Evolutionary conservation across 2,329 filamentous ascomycete species (phyloP).

Genomic region (Cyclaneusma minus): DNA sequence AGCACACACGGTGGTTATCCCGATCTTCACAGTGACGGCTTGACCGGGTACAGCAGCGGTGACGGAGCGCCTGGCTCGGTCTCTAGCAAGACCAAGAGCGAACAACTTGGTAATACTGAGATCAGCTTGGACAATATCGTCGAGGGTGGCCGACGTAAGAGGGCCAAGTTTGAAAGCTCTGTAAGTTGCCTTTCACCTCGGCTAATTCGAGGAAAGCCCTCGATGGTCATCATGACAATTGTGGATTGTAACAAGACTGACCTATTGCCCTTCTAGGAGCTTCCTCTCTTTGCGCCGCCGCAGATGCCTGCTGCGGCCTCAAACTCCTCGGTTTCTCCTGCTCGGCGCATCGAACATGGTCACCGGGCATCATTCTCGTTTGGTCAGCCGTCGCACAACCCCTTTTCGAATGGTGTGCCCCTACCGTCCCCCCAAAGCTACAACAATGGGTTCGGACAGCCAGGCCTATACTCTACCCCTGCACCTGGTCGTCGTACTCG

Average conservation of each 20-base stretch:
- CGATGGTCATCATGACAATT: slow-evolving; percentile 1
- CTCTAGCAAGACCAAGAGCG: slow-evolving; percentile 61
- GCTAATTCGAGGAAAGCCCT: too few relatives aligned
- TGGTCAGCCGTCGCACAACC: slow-evolving; percentile 59
- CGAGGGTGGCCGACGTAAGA: slow-evolving; percentile 87
- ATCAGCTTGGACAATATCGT: slow-evolving; percentile 98
- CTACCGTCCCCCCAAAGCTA: slow-evolving; percentile 78
- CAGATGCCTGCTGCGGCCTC: slow-evolving; percentile 90
- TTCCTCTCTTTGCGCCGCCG: slow-evolving; percentile 85
- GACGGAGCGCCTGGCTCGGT: slow-evolving; percentile 66
- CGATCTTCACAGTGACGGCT: slow-evolving; percentile 49
- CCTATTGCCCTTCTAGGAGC: slow-evolving; percentile 47
- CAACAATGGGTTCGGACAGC: slow-evolving; percentile 34
- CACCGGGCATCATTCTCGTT: slow-evolving; percentile 61
- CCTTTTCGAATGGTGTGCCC: slow-evolving; percentile 61
- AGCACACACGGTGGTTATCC: slow-evolving; percentile 31
- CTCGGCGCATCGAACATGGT: slow-evolving; percentile 56
- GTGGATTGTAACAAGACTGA: slow-evolving; percentile 6
- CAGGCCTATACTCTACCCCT: slow-evolving; percentile 46
- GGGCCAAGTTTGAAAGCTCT: slow-evolving; percentile 91
- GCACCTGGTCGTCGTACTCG: slow-evolving; percentile 46
- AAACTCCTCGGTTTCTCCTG: slow-evolving; percentile 91
- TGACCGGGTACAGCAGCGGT: slow-evolving; percentile 72
- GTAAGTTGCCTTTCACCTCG: slow-evolving; percentile 47
- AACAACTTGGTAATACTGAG: slow-evolving; percentile 84